A percentile compares a stretch with the other conserved stretches of the same genome.
Conservation (phyloP, 768 basidiomycete species). For the Obba rivulosa region DNA sequence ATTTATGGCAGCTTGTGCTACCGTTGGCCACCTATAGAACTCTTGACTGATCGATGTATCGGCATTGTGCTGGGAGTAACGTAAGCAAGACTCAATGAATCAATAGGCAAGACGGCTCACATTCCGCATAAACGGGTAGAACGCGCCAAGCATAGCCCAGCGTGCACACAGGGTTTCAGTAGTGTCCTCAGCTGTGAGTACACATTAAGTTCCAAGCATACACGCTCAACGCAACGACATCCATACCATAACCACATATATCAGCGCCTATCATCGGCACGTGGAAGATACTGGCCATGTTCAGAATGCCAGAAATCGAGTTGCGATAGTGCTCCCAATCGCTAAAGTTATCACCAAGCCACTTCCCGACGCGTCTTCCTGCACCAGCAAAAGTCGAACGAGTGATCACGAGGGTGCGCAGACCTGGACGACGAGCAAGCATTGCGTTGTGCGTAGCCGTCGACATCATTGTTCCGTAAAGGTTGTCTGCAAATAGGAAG, state of each 20-base stretch:
- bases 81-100: neutral
- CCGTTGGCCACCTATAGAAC: conserved; percentile 59
- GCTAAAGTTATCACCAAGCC: conserved; percentile 66
- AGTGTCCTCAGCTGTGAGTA: conserved; percentile 43
- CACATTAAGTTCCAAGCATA: neutral
- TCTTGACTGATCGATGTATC: conserved; percentile 55
- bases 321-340: conserved; percentile 52
- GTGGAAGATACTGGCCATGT: conserved; percentile 60
- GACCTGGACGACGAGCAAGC: conserved; percentile 55
- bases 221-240: conserved; percentile 18
- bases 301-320: conserved; percentile 61
- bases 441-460: conserved; percentile 54
- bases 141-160: conserved; percentile 75
- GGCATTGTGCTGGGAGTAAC: conserved; percentile 41
- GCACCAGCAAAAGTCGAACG: conserved; percentile 72
- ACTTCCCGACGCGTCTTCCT: conserved; percentile 63
- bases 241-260: conserved; percentile 64
- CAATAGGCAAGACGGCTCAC: conserved; percentile 31
- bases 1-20: conserved; percentile 53
- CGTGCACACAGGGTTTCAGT: conserved; percentile 67
- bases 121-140: conserved; percentile 78
- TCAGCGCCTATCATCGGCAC: conserved; percentile 77
- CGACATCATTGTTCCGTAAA: conserved; percentile 73
- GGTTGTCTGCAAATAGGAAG: conserved; percentile 36
- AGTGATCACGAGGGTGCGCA: conserved; percentile 61